Base-by-base conservation (phyloP, 352 stramenopile genomes). In the Saprolegnia parasitica region DNA sequence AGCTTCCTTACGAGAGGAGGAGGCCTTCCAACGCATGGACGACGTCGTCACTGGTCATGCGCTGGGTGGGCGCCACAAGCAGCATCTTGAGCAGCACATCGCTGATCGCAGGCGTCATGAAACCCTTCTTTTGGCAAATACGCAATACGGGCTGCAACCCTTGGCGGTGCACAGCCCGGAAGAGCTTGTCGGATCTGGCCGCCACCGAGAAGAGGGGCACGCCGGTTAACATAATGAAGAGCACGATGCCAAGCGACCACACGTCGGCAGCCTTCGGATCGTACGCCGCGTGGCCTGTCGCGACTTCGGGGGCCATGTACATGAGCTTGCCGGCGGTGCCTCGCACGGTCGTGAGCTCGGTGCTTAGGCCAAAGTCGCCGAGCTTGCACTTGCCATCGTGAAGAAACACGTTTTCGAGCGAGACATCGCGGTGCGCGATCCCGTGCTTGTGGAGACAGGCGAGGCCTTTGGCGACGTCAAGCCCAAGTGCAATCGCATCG, bases 211-310 rank as follows among this genome's bases (percentile, higher is more conserved):
- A 98, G 11, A 93, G 91, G 26, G 93, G 92, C 18, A 97, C 87
- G 46, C 90, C 95, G 29, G 93, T 96, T 32, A 98, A 78, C 70
- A 98, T 83, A 39, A 98, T 97, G 76, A 98, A 98, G 60, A 98
- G 86, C 58, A 96, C 86, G 37, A 98, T 86, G 21, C 90, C 96
- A 15, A 85, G 75, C 5, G 96, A 96, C 94, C 94, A 98, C 46
- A 98, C 77, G 74, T 99, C 95, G 42, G 94, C 86, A 15, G 83
- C 77, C 67, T 91, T 95, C 5, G 93, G 93, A 81, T 99, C 93
- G 78, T 98, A 98, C 23, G 77, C 65, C 37, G 74, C 52, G 29
- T 20, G 15, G 10, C 65, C 64, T 1, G 45, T n/a, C 10, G 60
- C 64, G 42, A 73, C 67, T 74, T 74, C 71, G n/a, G 71, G 71